A percentile compares a stretch with the other conserved stretches of the same genome.
Conservation (phyloP, 495 filamentous ascomycete genomes). For the Halenospora varia region DNA sequence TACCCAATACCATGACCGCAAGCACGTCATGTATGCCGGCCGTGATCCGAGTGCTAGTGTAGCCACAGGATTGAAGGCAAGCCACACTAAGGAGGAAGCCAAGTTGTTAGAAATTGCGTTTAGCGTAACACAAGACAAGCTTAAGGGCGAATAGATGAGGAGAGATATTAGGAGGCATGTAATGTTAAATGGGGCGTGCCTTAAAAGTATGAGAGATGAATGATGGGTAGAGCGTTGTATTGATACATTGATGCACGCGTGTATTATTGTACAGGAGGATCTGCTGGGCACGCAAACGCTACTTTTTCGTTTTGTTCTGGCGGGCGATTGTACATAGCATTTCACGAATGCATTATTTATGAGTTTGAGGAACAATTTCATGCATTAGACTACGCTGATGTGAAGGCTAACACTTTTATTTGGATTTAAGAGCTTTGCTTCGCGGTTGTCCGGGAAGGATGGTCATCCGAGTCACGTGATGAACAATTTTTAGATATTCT, state of each 20-base stretch:
- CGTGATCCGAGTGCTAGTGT: constrained; percentile 85
- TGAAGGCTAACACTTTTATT: too few species aligned
- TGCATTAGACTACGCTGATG: too few species aligned
- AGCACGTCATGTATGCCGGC: constrained; percentile 96
- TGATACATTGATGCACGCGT: neutral
- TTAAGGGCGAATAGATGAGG: constrained; percentile 66
- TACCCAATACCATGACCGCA: constrained; percentile 83
- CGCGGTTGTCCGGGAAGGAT: too few species aligned
- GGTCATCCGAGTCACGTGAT: too few species aligned
- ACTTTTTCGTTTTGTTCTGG: neutral
- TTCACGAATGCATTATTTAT: neutral
- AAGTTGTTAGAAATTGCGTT: constrained; percentile 77
- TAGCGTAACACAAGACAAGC: constrained; percentile 57
- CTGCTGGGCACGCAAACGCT: neutral
- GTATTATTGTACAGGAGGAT: constrained; percentile 29
- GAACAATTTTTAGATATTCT: too few species aligned
- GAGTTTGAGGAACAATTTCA: too few species aligned
- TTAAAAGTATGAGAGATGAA: constrained; percentile 1
- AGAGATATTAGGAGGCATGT: neutral
- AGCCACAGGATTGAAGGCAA: constrained; percentile 85
- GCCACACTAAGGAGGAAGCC: constrained; percentile 90
- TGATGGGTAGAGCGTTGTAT: neutral
- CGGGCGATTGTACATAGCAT: neutral
- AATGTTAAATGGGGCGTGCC: constrained; percentile 5
- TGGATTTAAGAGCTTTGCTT: too few species aligned